Evolutionary conservation across 2,329 filamentous ascomycete species (phyloP), one percentile per base, ranked within the genome.

Genomic region (Fusarium multiceps): DNA sequence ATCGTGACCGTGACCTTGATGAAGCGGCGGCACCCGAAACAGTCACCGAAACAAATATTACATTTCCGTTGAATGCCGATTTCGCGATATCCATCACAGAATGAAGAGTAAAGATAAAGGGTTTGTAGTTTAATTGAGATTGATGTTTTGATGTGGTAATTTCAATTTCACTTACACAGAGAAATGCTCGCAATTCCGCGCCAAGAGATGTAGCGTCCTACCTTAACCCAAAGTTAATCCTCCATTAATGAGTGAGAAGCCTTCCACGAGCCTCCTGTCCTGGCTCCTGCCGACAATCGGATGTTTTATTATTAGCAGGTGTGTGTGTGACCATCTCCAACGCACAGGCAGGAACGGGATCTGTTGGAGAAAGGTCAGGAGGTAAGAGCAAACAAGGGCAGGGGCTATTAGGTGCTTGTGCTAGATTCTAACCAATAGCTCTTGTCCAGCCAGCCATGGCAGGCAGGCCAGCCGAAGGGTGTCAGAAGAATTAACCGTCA

Each of bases 201-300:
- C 63, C 60, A 67, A 67, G 62, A 62, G 46, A 20, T 30, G 23
- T 66, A 67, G 63, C 42, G 56, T 34, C 57, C 32, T 62, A 67
- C 55, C 51, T 66, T 67, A 67, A 66, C 63, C 46, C 18, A 67
- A 66, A 56, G 65, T 53, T 69, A 69, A 69, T 69, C 28, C 42
- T 28, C 43, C 45, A 32, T 55, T 45, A 27, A 20, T 23, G 23
- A 53, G 18, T 23, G 20, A 37, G 41, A 41, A 18, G 34, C 13
- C 48, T 45, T 55, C 23, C 16, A 53, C 45, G 46, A 65, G 14
- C 54, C n/a, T 55, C 55, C 46, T 58, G 21, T 34, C 41, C 34
- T 55, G 47, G 34, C 40, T 63, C 37, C 34, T 55, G 55, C 61
- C 54, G 47, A 53, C 25, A 32, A 69, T 66, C 60, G 66, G 60